phyloP scores from a whole-genome alignment of 1,284 basidiomycete genomes.

The Athelia psychrophila region DNA sequence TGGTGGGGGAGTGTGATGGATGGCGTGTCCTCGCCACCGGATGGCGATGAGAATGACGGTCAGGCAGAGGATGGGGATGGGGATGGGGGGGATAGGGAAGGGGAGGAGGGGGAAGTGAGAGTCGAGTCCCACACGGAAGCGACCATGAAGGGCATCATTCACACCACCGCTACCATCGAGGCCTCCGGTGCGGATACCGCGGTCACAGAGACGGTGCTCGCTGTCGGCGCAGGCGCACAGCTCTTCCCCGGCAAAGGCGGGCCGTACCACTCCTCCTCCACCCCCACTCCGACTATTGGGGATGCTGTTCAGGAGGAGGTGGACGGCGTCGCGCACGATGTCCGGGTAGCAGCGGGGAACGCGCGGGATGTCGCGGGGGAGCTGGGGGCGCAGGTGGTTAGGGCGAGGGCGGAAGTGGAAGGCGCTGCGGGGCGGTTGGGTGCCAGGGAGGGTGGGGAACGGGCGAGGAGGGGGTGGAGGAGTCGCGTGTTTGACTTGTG shows the following conservation, averaged over 20 bases:
- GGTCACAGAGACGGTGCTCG: slow-evolving; percentile 29
- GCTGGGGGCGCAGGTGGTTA: slow-evolving; percentile 17
- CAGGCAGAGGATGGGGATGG: background rate
- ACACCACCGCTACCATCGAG: background rate
- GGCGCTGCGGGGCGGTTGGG: background rate
- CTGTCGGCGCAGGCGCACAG: slow-evolving; percentile 43
- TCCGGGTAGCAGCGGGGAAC: slow-evolving; percentile 13
- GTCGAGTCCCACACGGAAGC: background rate
- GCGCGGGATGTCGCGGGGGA: slow-evolving; percentile 19
- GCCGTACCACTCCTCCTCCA: slow-evolving; percentile 25
- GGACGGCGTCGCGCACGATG: slow-evolving; percentile 9
- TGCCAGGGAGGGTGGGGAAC: background rate
- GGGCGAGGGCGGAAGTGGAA: slow-evolving; percentile 15
- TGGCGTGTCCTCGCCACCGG: background rate
- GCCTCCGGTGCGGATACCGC: background rate
- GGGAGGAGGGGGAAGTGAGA: background rate
- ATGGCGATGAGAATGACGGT: background rate
- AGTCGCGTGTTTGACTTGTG: background rate
- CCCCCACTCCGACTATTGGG: background rate
- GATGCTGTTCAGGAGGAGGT: slow-evolving; percentile 13
- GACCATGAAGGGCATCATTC: background rate
- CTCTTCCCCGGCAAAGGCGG: slow-evolving; percentile 43
- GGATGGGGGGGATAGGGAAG: background rate
- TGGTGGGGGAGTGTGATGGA: background rate
- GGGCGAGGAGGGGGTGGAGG: background rate